Base-by-base conservation (phyloP, 2,329 filamentous ascomycete species). In the Cladophialophora yegresii region DNA sequence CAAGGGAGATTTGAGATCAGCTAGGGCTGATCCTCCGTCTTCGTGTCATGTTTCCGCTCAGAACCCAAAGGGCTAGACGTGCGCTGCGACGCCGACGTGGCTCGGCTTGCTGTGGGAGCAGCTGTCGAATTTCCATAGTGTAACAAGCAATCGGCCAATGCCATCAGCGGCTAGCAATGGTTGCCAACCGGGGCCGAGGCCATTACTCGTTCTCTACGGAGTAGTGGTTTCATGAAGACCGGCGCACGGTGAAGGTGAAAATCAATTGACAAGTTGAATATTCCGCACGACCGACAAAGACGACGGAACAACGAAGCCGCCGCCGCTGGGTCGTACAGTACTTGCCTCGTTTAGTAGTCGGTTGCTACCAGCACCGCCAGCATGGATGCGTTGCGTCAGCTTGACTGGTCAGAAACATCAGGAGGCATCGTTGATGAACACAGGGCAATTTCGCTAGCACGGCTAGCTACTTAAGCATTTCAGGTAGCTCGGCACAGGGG, bases 1-100 rank as follows among this genome's bases (percentile, higher is more conserved):
- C 45, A 59, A 30, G 56, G 56, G 56, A 59, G 47, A 59, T 59
- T 59, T 51, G 57, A 49, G 43, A n/a, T 28, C 23, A 22, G 30
- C 43, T 36, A 51, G 47, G n/a, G 28, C 43, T 28, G 57, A 59
- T 59, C 45, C 47, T 40, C 6, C 57, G 22, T 30, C 20, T 32
- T 49, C 36, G 45, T 36, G 57, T 40, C 51, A 54, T 54, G 51
- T 50, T 50, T 50, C 9, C 47, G 47, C 8, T n/a, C 9, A 26
- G 12, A 13, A n/a, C n/a, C 10, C 40, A 43, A 43, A 3, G 40
- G 40, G 22, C 20, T 50, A 22, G 47, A 50, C 22, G 9, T 50
- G 47, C 47, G 26, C 47, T 20, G 47, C 20, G 47, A 50, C 20
- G 47, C 47, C 23, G 47, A 28, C 47, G 47, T 50, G 47, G 47